Percentiles rank a stretch among this genome's conserved stretches.
Conservation (phyloP, 2,329 filamentous ascomycete species). For the Chaetomiaceae sp. region DNA sequence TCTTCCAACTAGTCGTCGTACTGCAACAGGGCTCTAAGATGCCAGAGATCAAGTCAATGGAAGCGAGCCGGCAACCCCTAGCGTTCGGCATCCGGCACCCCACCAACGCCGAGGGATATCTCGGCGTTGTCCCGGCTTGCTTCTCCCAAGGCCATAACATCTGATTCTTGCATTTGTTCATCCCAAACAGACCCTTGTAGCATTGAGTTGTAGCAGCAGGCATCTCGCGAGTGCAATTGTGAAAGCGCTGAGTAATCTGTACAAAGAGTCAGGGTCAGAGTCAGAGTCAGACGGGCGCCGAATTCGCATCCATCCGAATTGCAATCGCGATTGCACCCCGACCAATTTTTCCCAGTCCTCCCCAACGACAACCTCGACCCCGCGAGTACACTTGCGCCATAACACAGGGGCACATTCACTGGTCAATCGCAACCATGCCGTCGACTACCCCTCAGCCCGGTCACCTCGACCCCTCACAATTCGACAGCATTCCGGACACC, state of each 20-base stretch:
- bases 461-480: conserved; percentile 45
- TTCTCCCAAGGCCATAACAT: conserved; percentile 8
- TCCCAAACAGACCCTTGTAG: too few relatives aligned
- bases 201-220: too few relatives aligned
- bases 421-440: conserved; percentile 38
- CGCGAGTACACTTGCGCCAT: background rate
- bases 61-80: conserved; percentile 1
- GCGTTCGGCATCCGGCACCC: conserved; percentile 15
- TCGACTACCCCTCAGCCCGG: conserved; percentile 28
- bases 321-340: background rate
- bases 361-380: background rate
- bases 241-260: background rate
- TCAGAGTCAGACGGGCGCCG: background rate
- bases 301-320: background rate
- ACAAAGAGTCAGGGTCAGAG: background rate
- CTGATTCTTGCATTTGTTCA: conserved; percentile 8
- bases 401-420: background rate
- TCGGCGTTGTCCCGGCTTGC: conserved; percentile 9
- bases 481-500: conserved; percentile 60
- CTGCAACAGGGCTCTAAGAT: too few relatives aligned
- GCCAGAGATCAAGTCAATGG: too few relatives aligned
- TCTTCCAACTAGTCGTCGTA: too few relatives aligned
- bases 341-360: conserved; percentile 3
- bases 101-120: conserved; percentile 12
- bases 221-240: too few relatives aligned